phyloP scores from a whole-genome alignment of 2,329 filamentous ascomycete genomes.

The Rutstroemia sp. region DNA sequence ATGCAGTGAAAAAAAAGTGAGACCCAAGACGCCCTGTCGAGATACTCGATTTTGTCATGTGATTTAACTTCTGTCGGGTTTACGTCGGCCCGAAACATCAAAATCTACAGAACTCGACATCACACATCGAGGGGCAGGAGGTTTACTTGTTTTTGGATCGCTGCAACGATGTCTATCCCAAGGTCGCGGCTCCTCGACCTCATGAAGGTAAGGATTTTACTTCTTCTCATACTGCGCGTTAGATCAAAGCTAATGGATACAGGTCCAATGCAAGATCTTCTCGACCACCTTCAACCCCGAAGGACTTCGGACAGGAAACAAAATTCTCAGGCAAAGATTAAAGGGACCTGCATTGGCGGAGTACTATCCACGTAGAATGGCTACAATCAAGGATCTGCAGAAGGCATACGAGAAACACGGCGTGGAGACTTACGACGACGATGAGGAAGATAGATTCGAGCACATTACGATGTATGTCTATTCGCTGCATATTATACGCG shows the following conservation, averaged over 20 bases:
- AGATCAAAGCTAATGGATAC: constrained; percentile 6
- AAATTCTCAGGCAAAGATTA: constrained; percentile 81
- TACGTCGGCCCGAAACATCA: not conserved
- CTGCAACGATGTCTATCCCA: constrained; percentile 51
- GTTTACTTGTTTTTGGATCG: not conserved
- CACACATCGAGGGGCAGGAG: no score
- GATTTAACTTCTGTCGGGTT: not conserved
- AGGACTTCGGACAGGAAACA: constrained; percentile 76
- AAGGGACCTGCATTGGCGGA: constrained; percentile 73
- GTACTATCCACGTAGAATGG: constrained; percentile 76
- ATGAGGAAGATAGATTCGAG: constrained; percentile 65
- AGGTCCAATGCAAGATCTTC: constrained; percentile 92
- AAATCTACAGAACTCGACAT: not conserved
- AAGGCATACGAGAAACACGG: constrained; percentile 44
- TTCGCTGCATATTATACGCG: constrained; percentile 52
- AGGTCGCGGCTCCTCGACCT: constrained; percentile 60
- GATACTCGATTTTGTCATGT: no score
- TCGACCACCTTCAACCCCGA: constrained; percentile 85
- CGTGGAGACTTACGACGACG: constrained; percentile 51
- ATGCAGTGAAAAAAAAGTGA: not conserved
- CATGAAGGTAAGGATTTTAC: constrained; percentile 56
- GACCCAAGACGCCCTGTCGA: not conserved
- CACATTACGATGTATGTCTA: constrained; percentile 6
- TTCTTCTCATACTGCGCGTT: not conserved
- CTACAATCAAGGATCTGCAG: constrained; percentile 61